Evolutionary conservation across 768 basidiomycete species (phyloP).

Genomic region (Daedaleopsis nitida): DNA sequence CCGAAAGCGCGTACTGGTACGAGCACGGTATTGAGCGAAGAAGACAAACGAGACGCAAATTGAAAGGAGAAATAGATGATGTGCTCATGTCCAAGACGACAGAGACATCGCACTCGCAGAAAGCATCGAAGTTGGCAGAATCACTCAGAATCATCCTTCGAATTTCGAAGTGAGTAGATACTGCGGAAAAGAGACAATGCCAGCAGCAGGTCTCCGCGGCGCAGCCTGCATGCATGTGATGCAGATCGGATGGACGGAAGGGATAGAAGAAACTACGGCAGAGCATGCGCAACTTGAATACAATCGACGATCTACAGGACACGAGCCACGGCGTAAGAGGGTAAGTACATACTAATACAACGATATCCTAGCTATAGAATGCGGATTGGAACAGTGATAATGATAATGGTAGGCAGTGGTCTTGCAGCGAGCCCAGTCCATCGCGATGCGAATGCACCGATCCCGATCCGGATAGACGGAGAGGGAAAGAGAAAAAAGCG

Average conservation of each 20-base stretch:
- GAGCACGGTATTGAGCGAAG: background rate
- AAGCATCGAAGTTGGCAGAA: too few species aligned
- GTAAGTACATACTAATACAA: background rate
- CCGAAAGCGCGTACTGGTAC: background rate
- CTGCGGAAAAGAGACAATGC: too few species aligned
- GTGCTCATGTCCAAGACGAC: too few species aligned
- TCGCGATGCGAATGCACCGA: too few species aligned
- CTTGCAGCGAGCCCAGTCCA: background rate
- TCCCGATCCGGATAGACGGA: too few species aligned
- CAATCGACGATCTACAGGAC: background rate
- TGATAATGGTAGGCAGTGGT: background rate
- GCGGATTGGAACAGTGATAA: background rate
- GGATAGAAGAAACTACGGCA: background rate
- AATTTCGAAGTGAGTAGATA: too few species aligned
- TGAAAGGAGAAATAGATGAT: background rate
- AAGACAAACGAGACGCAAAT: too few species aligned
- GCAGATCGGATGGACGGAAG: too few species aligned
- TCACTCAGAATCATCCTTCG: too few species aligned
- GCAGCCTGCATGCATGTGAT: too few species aligned
- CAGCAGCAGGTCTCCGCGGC: too few species aligned
- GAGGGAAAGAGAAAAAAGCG: background rate
- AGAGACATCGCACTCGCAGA: too few species aligned
- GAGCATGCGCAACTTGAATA: background rate
- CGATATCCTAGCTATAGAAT: background rate
- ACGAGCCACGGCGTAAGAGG: background rate